phyloP scores from a whole-genome alignment of 371 early-diverging fungal species.

The Paraphysoderma sedebokerense region DNA sequence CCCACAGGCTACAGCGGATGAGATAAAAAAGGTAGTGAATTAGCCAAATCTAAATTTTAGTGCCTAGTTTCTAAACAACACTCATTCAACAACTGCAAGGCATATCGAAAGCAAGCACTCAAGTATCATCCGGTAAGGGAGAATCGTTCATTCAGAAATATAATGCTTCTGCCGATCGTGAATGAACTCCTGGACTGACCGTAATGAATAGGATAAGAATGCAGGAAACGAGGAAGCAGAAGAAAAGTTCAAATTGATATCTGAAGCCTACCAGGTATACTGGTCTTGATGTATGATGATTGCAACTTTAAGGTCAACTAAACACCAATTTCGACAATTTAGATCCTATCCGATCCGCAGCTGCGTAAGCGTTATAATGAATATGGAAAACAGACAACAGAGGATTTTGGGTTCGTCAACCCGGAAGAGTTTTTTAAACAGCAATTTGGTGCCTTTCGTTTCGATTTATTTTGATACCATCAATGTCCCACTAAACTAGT shows the following conservation, averaged over 20 bases:
- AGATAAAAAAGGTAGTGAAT: slow-evolving; percentile 96
- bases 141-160: no score
- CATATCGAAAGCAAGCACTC: slow-evolving; percentile 77
- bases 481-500: background rate
- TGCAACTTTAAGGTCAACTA: background rate
- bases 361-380: slow-evolving; percentile 71
- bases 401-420: slow-evolving; percentile 64
- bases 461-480: background rate
- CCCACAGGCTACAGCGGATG: slow-evolving; percentile 56
- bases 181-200: no score
- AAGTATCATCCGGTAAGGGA: slow-evolving; percentile 91
- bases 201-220: no score
- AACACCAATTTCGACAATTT: no score
- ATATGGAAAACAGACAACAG: slow-evolving; percentile 49
- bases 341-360: slow-evolving; percentile 70
- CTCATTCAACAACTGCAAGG: no score
- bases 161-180: no score
- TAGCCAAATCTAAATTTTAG: no score
- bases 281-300: slow-evolving; percentile 3
- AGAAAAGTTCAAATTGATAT: slow-evolving; percentile 75
- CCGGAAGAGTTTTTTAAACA: slow-evolving; percentile 85
- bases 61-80: no score
- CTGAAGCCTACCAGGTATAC: slow-evolving; percentile 79
- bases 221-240: slow-evolving; percentile 60
- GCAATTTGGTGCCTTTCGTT: slow-evolving; percentile 38